Evolutionary conservation across 23 red algal species (phyloP), one percentile per base, ranked within the genome.

Genomic region (Gracilaria gracilis): DNA sequence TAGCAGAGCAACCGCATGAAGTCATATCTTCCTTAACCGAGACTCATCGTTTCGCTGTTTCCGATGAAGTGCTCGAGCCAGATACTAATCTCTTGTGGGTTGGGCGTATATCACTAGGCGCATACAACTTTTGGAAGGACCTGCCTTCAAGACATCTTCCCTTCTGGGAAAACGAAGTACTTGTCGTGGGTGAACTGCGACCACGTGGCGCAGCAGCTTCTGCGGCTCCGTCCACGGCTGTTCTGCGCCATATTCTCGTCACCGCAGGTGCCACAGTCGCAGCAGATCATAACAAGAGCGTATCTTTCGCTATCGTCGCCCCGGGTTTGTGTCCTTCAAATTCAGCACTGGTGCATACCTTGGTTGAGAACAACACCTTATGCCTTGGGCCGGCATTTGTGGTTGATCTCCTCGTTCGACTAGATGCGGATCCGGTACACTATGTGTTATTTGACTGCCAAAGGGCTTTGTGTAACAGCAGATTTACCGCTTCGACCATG

Each of bases 281-380:
- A 28, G 14, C 67, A 16, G 46, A 25, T 24, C 64, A 75, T 17
- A 34, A 29, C 24, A 16, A 15, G 28, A 2, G 35, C 28, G 31
- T 34, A 33, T 72, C 84, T 7, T 88, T 88, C 58, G 84, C 84
- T 12, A 75, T 88, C 21, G 84, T 77, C 69, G 84, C 65, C n/a
- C 65, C 84, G 4, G 84, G 84, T 67, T 7, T 83, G 16, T 39
- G 53, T 57, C 50, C 55, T 27, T 44, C 54, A 8, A 79, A 5
- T 49, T 79, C 35, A 5, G 14, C 75, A 15, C 2, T 54, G 2
- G 75, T 79, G 21, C 46, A 50, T 28, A 3, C 2, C 29, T 27
- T 83, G 15, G 55, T 83, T 14, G 50, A 83, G 20, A 73, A 64
- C 44, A 38, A 69, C 17, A 57, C 71, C 7, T 65, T 88, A 12